Base-by-base conservation (phyloP, 345 rosid species). In the Citrus hindsii region DNA sequence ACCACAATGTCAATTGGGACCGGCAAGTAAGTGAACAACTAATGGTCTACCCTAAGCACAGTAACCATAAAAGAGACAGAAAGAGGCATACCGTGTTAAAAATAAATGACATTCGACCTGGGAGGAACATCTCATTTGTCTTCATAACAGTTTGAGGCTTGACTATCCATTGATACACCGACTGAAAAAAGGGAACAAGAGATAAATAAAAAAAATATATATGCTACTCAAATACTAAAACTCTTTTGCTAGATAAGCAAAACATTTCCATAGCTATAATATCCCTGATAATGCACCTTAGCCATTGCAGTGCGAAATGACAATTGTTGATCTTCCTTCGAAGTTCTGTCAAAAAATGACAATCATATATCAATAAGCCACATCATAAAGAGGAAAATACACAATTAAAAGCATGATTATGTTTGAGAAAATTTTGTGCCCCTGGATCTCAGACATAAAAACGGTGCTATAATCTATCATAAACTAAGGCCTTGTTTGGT, bases 91-190 rank as follows among this genome's bases (percentile, higher is more conserved):
- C 98, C 94, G 88, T 88, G 89, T 88, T 94, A 82, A 79, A 94
- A 64, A 94, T 89, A 86, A 93, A 93, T 72, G 97, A 76, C 91
- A 96, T 92, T 81, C 96, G 89, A 66, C 99, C 99, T 19, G 98
- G 98, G 79, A 94, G 95, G 84, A 96, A 96, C 95, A 96, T 87
- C 86, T 96, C 98, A 84, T 90, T 96, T 71, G 99, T 85, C 93
- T 96, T 96, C 81, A 86, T 81, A 75, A 86, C 73, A 42, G 93
- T 85, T 82, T 96, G 96, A 40, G 97, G 99, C 88, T 93, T 93
- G 76, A 95, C 98, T 60, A 91, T 95, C 90, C 92, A 92, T 77
- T 93, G 92, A 80, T 95, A 95, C 56, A 93, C 93, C 2, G 98
- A 91, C 99, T 95, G 91, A 63, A 84, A 83, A 24, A 81, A 1